Conservation (phyloP, 805 yeast genomes). For the Ogataea chonburiensis region DNA sequence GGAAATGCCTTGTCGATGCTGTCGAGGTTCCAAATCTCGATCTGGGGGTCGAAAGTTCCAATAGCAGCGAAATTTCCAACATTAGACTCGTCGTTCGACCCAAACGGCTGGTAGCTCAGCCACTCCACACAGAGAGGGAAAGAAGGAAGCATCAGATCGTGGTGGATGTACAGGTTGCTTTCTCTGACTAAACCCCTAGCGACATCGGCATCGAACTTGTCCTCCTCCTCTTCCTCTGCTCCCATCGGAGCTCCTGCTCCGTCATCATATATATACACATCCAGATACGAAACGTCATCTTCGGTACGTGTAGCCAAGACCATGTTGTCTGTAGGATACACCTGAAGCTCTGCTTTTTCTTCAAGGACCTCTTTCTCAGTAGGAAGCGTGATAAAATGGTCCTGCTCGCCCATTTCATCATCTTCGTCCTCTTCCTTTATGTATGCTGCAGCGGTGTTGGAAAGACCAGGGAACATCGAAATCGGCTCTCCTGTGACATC, state of each 20-base stretch:
- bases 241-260: conserved; percentile 81
- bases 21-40: conserved; percentile 96
- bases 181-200: conserved; percentile 73
- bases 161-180: conserved; percentile 84
- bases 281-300: conserved; percentile 89
- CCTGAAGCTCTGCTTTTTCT: conserved; percentile 80
- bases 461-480: conserved; percentile 69
- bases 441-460: conserved; percentile 56
- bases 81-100: conserved; percentile 41
- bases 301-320: conserved; percentile 92
- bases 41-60: conserved; percentile 96
- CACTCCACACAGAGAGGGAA: conserved; percentile 97
- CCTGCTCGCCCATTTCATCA: conserved; percentile 33
- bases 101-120: conserved; percentile 73
- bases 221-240: conserved; percentile 62
- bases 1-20: conserved; percentile 93
- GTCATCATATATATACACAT: conserved; percentile 92
- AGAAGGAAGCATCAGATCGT: conserved; percentile 94
- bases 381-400: conserved; percentile 63
- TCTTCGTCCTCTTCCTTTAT: conserved; percentile 43
- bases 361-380: conserved; percentile 63
- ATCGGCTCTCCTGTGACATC: conserved; percentile 52
- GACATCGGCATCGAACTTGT: conserved; percentile 67
- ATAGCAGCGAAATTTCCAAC: conserved; percentile 92
- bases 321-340: conserved; percentile 87